phyloP scores from a whole-genome alignment of 257 asterid genomes.

The Marsdenia floribunda region DNA sequence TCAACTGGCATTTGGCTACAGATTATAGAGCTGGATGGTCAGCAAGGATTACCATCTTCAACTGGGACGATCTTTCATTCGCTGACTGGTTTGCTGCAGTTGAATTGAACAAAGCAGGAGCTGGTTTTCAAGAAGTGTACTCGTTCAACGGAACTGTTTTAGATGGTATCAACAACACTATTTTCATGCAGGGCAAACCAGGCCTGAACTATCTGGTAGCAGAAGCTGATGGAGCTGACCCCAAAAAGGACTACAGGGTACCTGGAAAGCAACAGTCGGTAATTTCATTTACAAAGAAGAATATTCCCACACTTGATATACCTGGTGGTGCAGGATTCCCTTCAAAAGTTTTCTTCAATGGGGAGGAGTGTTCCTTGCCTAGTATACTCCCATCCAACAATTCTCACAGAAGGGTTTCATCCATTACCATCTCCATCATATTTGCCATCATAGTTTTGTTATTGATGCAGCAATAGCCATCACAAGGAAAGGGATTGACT shows the following conservation, averaged over 20 bases:
- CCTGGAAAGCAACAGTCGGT: constrained; percentile 97
- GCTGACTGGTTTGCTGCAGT: constrained; percentile 82
- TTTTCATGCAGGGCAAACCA: constrained; percentile 75
- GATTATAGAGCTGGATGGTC: constrained; percentile 90
- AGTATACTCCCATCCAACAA: constrained; percentile 47
- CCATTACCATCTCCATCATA: constrained; percentile 19
- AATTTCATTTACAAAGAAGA: constrained; percentile 77
- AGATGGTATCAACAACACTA: constrained; percentile 51
- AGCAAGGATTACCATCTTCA: constrained; percentile 76
- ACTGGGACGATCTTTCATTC: constrained; percentile 73
- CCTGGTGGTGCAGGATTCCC: constrained; percentile 88
- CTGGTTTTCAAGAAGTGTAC: constrained; percentile 72
- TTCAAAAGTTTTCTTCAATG: constrained; percentile 77
- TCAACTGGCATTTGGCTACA: constrained; percentile 85
- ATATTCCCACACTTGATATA: constrained; percentile 53
- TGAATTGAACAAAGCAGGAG: constrained; percentile 49
- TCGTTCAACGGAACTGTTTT: constrained; percentile 72
- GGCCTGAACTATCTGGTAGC: constrained; percentile 80
- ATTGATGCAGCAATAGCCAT: constrained; percentile 41
- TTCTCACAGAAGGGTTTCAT: constrained; percentile 31
- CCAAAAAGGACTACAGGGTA: constrained; percentile 44
- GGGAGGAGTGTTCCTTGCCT: constrained; percentile 86
- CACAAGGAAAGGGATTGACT: constrained; percentile 4
- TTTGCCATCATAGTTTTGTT: constrained; percentile 24
- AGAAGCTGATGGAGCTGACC: constrained; percentile 53